Base-by-base conservation (phyloP, 768 basidiomycete species). In the Phylloporus sp. region DNA sequence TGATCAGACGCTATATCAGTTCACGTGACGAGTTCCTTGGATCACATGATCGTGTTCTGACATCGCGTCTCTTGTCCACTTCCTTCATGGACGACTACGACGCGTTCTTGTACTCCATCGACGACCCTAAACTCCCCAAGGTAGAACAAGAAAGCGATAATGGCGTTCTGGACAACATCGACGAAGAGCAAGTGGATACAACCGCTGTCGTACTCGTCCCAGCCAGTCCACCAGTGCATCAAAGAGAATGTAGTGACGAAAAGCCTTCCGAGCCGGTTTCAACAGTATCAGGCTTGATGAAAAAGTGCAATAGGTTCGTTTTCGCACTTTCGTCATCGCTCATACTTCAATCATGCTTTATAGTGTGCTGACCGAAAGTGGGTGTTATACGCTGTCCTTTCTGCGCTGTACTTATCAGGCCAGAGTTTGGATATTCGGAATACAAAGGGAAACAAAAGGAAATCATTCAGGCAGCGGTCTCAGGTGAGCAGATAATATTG, bases 381-480 rank as follows among this genome's bases (percentile, higher is more conserved):
- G n/a, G 63, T 48, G 9, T 42, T 34, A 22, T 22, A 2, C 13
- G 16, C 40, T 18, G n/a, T 7, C 22, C 15, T 36, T 45, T 36
- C 36, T 12, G 18, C 16, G 12, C 11, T 27, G 10, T 7, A 45
- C 26, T 29, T 6, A 40, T 31, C 29, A n/a, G 32, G 23, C 26
- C 47, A 91, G 89, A 79, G 18, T 93, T 93, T 54, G 81, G 85
- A 2, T 83, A 89, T 63, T 55, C 71, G 0, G 75, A 61, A 4
- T 93, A 84, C 62, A 87, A 84, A 68, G 91, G 89, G 31, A 83
- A 86, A 59, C 91, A 93, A 70, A 78, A 80, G 55, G 81, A 85
- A 52, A 85, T 92, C 18, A 77, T 91, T 2, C 78, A 85, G 49
- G 85, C 85, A 8, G 88, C 88, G 3, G 70, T 85, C 26, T 66